Percentiles rank a stretch among this genome's conserved stretches.
Evolutionary conservation across 108 stramenopile genomes (phyloP).

Genomic region (Hondaea fermentalgiana): DNA sequence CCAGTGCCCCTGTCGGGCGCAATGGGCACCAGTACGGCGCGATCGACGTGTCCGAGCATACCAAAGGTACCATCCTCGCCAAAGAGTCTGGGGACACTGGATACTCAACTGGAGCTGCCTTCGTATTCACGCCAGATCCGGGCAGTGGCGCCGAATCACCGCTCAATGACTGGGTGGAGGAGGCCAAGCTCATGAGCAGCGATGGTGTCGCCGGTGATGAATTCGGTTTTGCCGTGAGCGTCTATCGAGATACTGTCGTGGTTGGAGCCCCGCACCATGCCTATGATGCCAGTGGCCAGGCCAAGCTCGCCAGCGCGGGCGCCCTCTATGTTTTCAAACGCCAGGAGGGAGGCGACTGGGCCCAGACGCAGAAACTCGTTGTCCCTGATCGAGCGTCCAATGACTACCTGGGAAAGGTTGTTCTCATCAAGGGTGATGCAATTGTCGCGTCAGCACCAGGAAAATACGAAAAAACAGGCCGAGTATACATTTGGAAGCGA

Average conservation of each 20-base stretch:
- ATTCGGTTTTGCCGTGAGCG: not conserved
- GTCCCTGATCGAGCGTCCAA: not conserved
- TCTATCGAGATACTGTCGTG: not conserved
- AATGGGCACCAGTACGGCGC: not conserved
- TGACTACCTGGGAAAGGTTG: slow-evolving; percentile 45
- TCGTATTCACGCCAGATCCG: not conserved
- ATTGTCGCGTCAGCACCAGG: slow-evolving; percentile 43
- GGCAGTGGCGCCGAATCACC: not conserved
- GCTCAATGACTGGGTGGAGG: not conserved
- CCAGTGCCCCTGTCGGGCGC: not conserved
- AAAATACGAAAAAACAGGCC: slow-evolving; percentile 34
- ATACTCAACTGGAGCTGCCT: not conserved
- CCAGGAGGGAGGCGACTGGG: not conserved
- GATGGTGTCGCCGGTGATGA: not conserved
- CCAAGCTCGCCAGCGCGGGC: not conserved
- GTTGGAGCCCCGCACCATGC: not conserved
- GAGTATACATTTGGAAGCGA: not conserved
- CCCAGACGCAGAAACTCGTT: not conserved
- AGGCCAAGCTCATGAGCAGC: not conserved
- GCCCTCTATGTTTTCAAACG: not conserved
- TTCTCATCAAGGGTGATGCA: slow-evolving; percentile 40
- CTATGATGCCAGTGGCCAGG: not conserved
- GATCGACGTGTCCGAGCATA: not conserved
- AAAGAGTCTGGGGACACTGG: not conserved
- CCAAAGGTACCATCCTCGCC: not conserved